Evolutionary conservation across 306 rosid genomes (phyloP), one percentile per base, ranked within the genome.

Genomic region (Citrullus colocynthis): DNA sequence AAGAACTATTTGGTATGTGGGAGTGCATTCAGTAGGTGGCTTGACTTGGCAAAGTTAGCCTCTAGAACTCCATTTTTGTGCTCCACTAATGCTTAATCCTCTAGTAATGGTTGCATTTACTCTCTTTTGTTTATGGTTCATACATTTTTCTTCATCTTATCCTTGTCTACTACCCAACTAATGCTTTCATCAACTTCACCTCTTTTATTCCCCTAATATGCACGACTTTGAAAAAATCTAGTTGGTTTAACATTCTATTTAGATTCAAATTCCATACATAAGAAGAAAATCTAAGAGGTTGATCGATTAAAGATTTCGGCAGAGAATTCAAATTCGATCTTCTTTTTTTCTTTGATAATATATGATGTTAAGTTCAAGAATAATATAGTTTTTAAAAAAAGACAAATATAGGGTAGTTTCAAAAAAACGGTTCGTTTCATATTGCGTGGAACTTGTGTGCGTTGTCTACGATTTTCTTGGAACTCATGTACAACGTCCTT

Each of bases 61-160:
- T 86, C 86, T 81, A 84, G 77, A 86, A 81, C 65, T 51, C 57
- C 34, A 9, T 16, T 74, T 83, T 84, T 82, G 94, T 87, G 94
- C 81, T 88, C 97, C 93, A 81, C 90, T 30, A 42, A n/a, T 75
- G 54, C 75, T 44, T 42, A 69, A 69, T 42, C 75, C 34, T 69
- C 16, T 65, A 17, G 21, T 6, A 62, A 32, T 64, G 24, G 5
- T 37, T 34, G n/a, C 41, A 16, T 64, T 6, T 36, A 64, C 72
- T 9, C 5, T 15, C 16, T 39, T 42, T 69, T 41, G 16, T 18
- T 69, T 21, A n/a, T 65, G 14, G 37, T 5, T 59, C 49, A 65
- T 37, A 37, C 20, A 3, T 37, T 17, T 65, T 52, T 52, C 7
- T 18, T 65, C 28, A 37, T 39, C 16, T 65, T 65, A 65, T 65